Conservation (phyloP, 176 grass and related monocot species). For the Carex scoparia region DNA sequence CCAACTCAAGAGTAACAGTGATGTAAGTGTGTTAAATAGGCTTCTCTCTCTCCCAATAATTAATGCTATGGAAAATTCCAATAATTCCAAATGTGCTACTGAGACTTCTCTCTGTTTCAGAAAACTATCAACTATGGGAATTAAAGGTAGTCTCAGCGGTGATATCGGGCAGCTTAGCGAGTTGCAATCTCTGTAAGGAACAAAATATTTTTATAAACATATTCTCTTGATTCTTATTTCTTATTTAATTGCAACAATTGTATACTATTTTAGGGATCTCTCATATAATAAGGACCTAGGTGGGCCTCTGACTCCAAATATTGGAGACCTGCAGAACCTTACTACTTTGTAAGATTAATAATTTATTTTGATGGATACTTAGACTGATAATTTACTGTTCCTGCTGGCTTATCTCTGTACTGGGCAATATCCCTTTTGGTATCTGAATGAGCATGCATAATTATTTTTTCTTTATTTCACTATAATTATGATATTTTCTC, state of each 20-base stretch:
- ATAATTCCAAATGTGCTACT: neutral
- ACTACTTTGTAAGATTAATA: conserved; percentile 54
- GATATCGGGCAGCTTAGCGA: conserved; percentile 71
- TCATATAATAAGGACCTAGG: conserved; percentile 64
- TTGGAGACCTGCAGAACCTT: conserved; percentile 76
- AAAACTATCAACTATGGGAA: conserved; percentile 76
- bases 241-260: neutral
- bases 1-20: conserved; percentile 41
- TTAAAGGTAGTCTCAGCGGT: conserved; percentile 50
- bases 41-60: neutral
- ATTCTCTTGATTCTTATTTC: neutral
- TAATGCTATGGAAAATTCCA: neutral
- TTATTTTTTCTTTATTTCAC: neutral
- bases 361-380: neutral
- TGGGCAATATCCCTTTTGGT: neutral
- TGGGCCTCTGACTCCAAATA: conserved; percentile 45
- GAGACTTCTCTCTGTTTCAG: conserved; percentile 39
- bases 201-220: neutral
- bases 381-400: neutral
- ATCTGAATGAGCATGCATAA: neutral
- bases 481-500: neutral
- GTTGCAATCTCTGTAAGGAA: conserved; percentile 65
- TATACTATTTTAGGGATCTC: conserved; percentile 51
- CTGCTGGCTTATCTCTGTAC: neutral
- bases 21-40: conserved; percentile 40